A percentile compares a stretch with the other conserved stretches of the same genome.
phyloP scores from a whole-genome alignment of 768 basidiomycete species.

The Macrolepiota albuminosa region DNA sequence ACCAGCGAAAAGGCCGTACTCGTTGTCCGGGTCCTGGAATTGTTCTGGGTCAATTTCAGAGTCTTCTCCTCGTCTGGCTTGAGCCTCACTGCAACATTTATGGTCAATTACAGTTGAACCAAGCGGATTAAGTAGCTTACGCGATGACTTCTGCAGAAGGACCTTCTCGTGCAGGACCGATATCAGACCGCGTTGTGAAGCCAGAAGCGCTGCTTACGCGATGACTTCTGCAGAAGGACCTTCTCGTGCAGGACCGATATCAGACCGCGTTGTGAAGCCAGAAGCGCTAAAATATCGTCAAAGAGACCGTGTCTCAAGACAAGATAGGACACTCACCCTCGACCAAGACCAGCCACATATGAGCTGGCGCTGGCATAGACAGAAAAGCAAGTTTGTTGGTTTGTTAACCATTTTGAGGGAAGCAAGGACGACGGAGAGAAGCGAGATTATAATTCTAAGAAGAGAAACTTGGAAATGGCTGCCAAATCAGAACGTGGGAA shows the following conservation, averaged over 20 bases:
- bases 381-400: constrained; percentile 80
- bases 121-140: constrained; percentile 37
- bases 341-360: constrained; percentile 97
- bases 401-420: constrained; percentile 28
- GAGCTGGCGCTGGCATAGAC: constrained; percentile 91
- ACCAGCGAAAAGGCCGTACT: constrained; percentile 92
- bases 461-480: neutral
- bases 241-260: constrained; percentile 97
- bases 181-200: constrained; percentile 97
- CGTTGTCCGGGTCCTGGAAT: constrained; percentile 96
- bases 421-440: neutral
- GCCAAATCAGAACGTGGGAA: constrained; percentile 2
- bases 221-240: constrained; percentile 89
- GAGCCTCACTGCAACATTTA: constrained; percentile 66
- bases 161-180: constrained; percentile 94
- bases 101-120: neutral
- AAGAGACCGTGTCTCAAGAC: neutral
- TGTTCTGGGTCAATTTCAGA: constrained; percentile 84
- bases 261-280: constrained; percentile 95
- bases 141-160: constrained; percentile 90
- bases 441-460: neutral
- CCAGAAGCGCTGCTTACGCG: constrained; percentile 92
- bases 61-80: constrained; percentile 84
- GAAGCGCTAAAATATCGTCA: constrained; percentile 60
- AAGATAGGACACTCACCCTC: constrained; percentile 60